Percentiles rank a stretch among this genome's conserved stretches.
These are phyloP conservation scores for Grosmannia serpens DNA, from an alignment of 2,329 filamentous ascomycete species.

Conservation along the genomic window DNA sequence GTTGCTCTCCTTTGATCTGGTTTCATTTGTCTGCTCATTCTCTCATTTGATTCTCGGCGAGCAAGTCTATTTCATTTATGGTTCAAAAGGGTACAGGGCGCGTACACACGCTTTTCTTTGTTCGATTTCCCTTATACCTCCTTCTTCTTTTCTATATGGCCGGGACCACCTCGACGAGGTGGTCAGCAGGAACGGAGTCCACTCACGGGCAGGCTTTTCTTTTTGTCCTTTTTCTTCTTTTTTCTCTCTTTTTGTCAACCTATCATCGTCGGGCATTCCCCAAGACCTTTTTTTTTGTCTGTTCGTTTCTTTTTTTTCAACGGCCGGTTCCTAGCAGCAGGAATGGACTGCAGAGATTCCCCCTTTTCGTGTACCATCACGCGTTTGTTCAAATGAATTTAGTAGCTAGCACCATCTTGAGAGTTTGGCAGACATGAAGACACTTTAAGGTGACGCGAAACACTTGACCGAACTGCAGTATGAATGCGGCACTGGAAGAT, in stretches of 20 bases:
- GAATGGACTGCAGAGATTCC: not conserved
- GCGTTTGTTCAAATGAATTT: not conserved
- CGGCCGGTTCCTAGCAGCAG: not conserved
- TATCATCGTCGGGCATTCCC: not conserved
- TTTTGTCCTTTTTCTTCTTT: not conserved
- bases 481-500: no score
- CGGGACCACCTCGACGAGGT: not conserved
- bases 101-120: not conserved
- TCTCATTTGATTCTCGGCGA: not conserved
- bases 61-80: not conserved
- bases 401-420: not conserved
- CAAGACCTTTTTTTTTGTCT: not conserved
- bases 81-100: not conserved
- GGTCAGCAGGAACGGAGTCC: not conserved
- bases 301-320: not conserved
- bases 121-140: not conserved
- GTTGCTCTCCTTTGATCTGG: not conserved
- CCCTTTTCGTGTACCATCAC: not conserved
- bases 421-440: not conserved
- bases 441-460: not conserved
- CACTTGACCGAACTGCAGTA: not conserved
- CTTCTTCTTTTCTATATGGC: not conserved
- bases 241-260: not conserved
- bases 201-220: not conserved
- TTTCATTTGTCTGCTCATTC: not conserved